phyloP scores from a whole-genome alignment of 495 filamentous ascomycete genomes.

The Aspergillus homomorphus region DNA sequence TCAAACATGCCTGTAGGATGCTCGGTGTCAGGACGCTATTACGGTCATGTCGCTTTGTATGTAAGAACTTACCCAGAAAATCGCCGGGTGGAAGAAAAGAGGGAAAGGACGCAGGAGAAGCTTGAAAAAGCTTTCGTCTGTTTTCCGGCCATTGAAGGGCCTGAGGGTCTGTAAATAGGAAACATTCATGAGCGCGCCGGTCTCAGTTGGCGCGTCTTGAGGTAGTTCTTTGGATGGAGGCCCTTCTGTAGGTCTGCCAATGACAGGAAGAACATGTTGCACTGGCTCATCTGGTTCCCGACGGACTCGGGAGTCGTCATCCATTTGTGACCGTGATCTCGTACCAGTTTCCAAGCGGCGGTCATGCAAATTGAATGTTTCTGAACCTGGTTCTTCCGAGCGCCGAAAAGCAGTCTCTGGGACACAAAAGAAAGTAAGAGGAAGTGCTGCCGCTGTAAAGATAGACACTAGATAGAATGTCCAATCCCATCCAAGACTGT shows the following conservation, averaged over 20 bases:
- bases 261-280: constrained; percentile 4
- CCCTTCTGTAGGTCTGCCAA: not conserved
- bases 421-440: constrained; percentile 70
- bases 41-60: not conserved
- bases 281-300: constrained; percentile 1
- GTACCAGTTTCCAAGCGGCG: constrained; percentile 5
- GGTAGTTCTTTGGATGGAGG: not conserved
- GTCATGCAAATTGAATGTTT: constrained; percentile 37
- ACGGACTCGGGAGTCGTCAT: constrained; percentile 17
- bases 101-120: constrained; percentile 61
- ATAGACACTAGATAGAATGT: constrained; percentile 72
- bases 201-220: not conserved
- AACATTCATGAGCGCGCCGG: constrained; percentile 35
- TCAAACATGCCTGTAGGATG: constrained; percentile 62
- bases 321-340: constrained; percentile 14
- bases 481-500: constrained; percentile 71
- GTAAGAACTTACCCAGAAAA: constrained; percentile 61
- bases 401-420: constrained; percentile 82
- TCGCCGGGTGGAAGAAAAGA: constrained; percentile 73
- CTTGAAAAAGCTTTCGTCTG: constrained; percentile 59
- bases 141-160: constrained; percentile 79
- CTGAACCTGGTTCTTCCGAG: constrained; percentile 60
- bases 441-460: constrained; percentile 59
- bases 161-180: constrained; percentile 55
- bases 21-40: not conserved